A percentile compares a stretch with the other conserved stretches of the same genome.
Evolutionary conservation across 2,329 filamentous ascomycete species (phyloP).

Genomic region (Aspergillus sp.): DNA sequence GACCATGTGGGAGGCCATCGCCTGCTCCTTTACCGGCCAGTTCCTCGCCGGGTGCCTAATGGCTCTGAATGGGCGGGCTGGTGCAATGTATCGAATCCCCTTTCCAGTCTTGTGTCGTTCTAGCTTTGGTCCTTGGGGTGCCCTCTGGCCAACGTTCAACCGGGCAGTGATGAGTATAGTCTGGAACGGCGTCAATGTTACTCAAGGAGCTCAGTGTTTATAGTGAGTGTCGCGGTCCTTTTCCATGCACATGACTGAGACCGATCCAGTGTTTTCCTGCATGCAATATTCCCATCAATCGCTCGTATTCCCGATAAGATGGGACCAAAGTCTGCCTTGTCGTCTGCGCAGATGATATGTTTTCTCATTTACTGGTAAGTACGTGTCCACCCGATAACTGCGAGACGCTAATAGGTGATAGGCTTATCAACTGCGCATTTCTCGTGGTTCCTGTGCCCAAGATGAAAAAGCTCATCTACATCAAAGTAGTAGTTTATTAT

Average conservation of each 20-base stretch:
- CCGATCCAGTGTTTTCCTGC: slow-evolving; percentile 38
- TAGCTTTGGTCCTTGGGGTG: slow-evolving; percentile 49
- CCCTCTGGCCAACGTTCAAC: slow-evolving; percentile 45
- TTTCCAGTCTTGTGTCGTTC: slow-evolving; percentile 48
- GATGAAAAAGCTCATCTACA: slow-evolving; percentile 39
- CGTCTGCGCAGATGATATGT: slow-evolving; percentile 47
- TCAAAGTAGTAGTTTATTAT: slow-evolving; percentile 43
- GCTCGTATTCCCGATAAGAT: slow-evolving; percentile 44
- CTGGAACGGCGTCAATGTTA: slow-evolving; percentile 49
- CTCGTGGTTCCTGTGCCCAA: slow-evolving; percentile 44
- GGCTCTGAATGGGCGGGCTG: slow-evolving; percentile 47
- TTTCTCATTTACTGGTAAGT: slow-evolving; percentile 44
- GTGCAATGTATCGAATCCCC: slow-evolving; percentile 48
- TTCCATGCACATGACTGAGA: not conserved
- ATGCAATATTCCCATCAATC: slow-evolving; percentile 47
- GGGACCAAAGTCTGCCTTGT: slow-evolving; percentile 44
- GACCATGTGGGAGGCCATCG: slow-evolving; percentile 54
- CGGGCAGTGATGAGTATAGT: slow-evolving; percentile 50
- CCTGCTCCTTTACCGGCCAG: slow-evolving; percentile 45
- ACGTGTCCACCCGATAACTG: not conserved
- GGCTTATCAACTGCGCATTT: slow-evolving; percentile 43
- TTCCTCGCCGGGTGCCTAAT: slow-evolving; percentile 38
- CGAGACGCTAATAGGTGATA: not conserved
- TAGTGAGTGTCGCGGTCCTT: slow-evolving; percentile 23
- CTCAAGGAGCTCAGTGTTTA: slow-evolving; percentile 42